Percentiles rank a stretch among this genome's conserved stretches.
Evolutionary conservation across 176 grass and related monocot genomes (phyloP).

Genomic region (Puccinellia tenuiflora): DNA sequence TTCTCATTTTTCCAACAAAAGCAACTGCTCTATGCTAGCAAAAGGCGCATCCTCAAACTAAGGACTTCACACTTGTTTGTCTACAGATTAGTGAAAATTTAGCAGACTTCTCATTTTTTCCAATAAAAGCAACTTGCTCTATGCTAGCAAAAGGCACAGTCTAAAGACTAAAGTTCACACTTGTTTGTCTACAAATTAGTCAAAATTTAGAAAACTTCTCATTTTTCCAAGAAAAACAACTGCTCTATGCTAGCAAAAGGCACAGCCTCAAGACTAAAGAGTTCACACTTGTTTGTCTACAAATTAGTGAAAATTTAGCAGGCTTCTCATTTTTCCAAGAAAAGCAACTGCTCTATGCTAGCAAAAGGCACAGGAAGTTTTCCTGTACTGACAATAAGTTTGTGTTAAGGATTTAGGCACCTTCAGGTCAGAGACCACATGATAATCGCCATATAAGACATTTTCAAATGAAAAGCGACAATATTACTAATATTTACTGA

Average conservation of each 20-base stretch:
- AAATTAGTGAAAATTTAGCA: no score
- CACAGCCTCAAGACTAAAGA: no score
- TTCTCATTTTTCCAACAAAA: neutral
- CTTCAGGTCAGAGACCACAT: slow-evolving; percentile 6
- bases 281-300: no score
- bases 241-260: no score
- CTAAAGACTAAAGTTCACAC: neutral
- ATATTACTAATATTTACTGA: neutral
- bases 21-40: neutral
- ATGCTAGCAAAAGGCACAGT: neutral
- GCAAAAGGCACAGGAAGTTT: neutral
- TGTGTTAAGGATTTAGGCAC: neutral
- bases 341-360: neutral
- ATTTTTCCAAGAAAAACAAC: no score
- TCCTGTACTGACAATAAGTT: neutral
- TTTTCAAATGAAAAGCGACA: neutral
- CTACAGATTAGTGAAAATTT: neutral
- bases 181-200: neutral
- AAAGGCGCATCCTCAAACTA: no score
- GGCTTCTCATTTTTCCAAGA: neutral
- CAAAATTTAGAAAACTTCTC: neutral
- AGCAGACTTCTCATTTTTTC: neutral
- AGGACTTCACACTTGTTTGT: neutral
- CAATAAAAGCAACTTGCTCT: neutral
- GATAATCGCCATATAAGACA: neutral